phyloP scores from a whole-genome alignment of 352 stramenopile genomes.

The Aphanomyces cochlioides region DNA sequence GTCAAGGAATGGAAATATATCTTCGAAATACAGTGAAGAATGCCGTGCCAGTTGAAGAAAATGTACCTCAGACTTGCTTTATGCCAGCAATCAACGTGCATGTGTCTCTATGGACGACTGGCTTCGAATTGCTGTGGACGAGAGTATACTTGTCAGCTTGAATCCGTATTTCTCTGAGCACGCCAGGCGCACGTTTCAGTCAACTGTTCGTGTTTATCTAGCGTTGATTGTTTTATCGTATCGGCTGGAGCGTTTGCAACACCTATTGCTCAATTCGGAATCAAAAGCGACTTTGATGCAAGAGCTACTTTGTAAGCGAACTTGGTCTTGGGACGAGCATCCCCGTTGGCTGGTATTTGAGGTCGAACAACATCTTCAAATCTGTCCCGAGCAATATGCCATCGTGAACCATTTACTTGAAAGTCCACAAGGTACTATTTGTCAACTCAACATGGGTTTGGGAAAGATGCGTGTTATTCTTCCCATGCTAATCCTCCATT shows the following conservation, averaged over 20 bases:
- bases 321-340: constrained; percentile 53
- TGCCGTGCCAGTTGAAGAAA: no score
- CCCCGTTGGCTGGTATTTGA: constrained; percentile 87
- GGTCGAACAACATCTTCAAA: constrained; percentile 75
- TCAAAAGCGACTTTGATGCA: constrained; percentile 41
- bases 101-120: not conserved
- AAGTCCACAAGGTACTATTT: constrained; percentile 49
- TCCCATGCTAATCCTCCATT: constrained; percentile 84
- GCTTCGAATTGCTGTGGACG: not conserved
- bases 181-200: not conserved
- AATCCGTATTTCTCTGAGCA: not conserved
- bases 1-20: no score
- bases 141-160: not conserved
- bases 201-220: not conserved
- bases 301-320: constrained; percentile 48
- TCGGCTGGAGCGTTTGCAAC: constrained; percentile 2
- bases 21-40: no score
- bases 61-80: not conserved
- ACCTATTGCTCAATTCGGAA: not conserved
- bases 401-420: constrained; percentile 69
- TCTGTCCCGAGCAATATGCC: constrained; percentile 75
- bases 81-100: not conserved
- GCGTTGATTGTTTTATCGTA: not conserved
- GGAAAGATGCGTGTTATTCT: constrained; percentile 85
- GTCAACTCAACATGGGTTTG: constrained; percentile 84